A percentile compares a stretch with the other conserved stretches of the same genome.
These are phyloP conservation scores for Aspergillus bridgeri DNA, from an alignment of 495 filamentous ascomycete species.

Conservation along the genomic window DNA sequence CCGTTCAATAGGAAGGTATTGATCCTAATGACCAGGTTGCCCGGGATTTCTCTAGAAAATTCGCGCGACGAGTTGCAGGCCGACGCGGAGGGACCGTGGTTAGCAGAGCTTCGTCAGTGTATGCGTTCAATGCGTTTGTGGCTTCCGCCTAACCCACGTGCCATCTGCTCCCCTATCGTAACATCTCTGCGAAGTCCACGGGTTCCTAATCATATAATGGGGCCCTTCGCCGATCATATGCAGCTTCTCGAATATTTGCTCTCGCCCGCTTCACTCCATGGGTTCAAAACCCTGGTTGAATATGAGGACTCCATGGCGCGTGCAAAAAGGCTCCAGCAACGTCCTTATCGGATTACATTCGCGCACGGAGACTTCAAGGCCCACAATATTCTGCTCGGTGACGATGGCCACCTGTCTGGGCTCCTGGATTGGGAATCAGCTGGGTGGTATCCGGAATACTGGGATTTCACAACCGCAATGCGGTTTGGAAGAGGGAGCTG, in stretches of 20 bases:
- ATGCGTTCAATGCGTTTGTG: slow-evolving; percentile 17
- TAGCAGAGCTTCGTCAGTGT: slow-evolving; percentile 14
- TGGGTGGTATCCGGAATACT: slow-evolving; percentile 54
- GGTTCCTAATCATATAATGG: slow-evolving; percentile 16
- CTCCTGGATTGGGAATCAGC: slow-evolving; percentile 53
- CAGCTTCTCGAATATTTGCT: slow-evolving; percentile 14
- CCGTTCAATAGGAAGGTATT: slow-evolving; percentile 13
- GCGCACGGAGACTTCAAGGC: slow-evolving; percentile 50
- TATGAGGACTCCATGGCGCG: slow-evolving; percentile 20
- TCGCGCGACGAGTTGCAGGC: slow-evolving; percentile 6
- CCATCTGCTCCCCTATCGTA: slow-evolving; percentile 12
- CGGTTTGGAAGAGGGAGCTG: slow-evolving; percentile 23
- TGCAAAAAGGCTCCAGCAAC: slow-evolving; percentile 18
- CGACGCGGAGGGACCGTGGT: slow-evolving; percentile 15
- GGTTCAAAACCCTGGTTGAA: slow-evolving; percentile 14
- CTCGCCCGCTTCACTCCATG: slow-evolving; percentile 9
- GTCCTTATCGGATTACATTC: slow-evolving; percentile 27
- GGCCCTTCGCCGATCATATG: slow-evolving; percentile 11
- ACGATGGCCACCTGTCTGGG: slow-evolving; percentile 42
- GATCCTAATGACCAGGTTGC: slow-evolving; percentile 17
- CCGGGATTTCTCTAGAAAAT: slow-evolving; percentile 17
- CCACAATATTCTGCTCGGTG: slow-evolving; percentile 44
- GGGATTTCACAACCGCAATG: slow-evolving; percentile 47
- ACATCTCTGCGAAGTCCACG: slow-evolving; percentile 9
- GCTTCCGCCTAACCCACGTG: slow-evolving; percentile 3